phyloP scores from a whole-genome alignment of 1,284 basidiomycete genomes.

The Rhodotorula sp. region DNA sequence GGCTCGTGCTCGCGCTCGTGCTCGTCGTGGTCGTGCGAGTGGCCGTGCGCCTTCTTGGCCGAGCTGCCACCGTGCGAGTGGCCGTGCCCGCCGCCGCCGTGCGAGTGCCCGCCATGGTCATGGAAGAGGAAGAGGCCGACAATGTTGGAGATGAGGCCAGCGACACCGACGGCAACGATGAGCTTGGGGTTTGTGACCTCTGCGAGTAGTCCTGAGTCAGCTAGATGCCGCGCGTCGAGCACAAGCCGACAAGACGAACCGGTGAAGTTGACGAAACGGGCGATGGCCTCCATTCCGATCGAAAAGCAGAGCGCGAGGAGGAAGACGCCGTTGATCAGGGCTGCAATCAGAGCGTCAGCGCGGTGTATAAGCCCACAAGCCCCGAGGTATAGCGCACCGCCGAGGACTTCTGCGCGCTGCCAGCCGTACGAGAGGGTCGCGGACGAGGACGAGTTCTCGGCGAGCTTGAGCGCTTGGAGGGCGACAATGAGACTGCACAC shows the following conservation, averaged over 20 bases:
- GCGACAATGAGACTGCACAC: slow-evolving; percentile 93
- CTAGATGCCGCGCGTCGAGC: no score
- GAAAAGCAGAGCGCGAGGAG: slow-evolving; percentile 93
- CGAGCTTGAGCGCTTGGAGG: slow-evolving; percentile 81
- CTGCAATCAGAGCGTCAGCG: neutral
- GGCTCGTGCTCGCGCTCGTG: slow-evolving; percentile 1
- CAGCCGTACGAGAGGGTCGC: slow-evolving; percentile 85
- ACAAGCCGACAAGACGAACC: slow-evolving; percentile 56
- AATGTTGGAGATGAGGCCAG: slow-evolving; percentile 89
- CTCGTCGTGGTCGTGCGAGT: slow-evolving; percentile 10
- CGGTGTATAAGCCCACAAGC: neutral
- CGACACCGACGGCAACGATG: slow-evolving; percentile 84
- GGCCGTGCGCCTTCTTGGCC: slow-evolving; percentile 6
- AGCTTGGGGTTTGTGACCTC: slow-evolving; percentile 86
- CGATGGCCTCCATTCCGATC: slow-evolving; percentile 88
- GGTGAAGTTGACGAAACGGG: slow-evolving; percentile 81
- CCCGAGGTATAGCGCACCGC: slow-evolving; percentile 57
- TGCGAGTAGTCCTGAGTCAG: slow-evolving; percentile 48
- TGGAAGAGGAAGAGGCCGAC: slow-evolving; percentile 94
- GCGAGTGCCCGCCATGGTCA: slow-evolving; percentile 69
- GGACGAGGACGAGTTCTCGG: slow-evolving; percentile 52
- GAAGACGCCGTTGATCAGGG: slow-evolving; percentile 92
- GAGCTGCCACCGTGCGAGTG: slow-evolving; percentile 42
- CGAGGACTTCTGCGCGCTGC: slow-evolving; percentile 98
- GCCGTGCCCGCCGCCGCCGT: slow-evolving; percentile 49